These are phyloP conservation scores for Pythium guiyangense DNA, from an alignment of 352 stramenopile genomes.

Conservation along the genomic window DNA sequence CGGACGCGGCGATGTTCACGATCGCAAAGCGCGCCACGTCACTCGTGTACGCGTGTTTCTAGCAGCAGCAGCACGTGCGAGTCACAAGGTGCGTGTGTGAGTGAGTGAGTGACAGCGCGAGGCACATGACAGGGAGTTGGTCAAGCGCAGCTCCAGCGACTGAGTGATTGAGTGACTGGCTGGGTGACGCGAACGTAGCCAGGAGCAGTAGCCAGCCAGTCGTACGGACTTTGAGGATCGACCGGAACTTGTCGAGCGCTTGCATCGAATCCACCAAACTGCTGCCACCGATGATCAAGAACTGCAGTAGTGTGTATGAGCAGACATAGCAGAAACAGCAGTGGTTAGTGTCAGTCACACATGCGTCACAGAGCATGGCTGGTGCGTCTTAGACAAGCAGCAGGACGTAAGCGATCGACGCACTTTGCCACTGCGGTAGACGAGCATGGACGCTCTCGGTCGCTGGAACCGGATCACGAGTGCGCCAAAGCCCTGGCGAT, in stretches of 20 bases:
- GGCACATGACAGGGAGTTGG: background rate
- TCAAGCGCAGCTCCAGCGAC: background rate
- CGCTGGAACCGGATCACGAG: no score
- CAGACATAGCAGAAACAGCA: background rate
- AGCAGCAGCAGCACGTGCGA: background rate
- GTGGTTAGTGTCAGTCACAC: background rate
- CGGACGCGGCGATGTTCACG: no score
- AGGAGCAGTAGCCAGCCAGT: no score
- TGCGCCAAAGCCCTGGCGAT: constrained; percentile 68
- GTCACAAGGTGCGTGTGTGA: background rate
- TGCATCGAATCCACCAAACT: constrained; percentile 30
- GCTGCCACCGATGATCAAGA: constrained; percentile 52
- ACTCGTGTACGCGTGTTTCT: constrained; percentile 61
- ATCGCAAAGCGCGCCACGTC: no score
- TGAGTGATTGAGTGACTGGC: no score
- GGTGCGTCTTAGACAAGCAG: no score
- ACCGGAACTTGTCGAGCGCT: constrained; percentile 50
- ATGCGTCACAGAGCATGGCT: background rate
- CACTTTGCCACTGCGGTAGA: constrained; percentile 71
- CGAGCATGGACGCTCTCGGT: constrained; percentile 48
- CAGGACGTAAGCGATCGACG: no score
- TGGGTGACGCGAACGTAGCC: no score
- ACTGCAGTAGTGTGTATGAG: no score
- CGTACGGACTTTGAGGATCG: constrained; percentile 43
- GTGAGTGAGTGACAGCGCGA: no score